These are phyloP conservation scores for Sphagnum contortum DNA, from an alignment of 225 moss, liverwort and hornwort species.

Conservation along the genomic window DNA sequence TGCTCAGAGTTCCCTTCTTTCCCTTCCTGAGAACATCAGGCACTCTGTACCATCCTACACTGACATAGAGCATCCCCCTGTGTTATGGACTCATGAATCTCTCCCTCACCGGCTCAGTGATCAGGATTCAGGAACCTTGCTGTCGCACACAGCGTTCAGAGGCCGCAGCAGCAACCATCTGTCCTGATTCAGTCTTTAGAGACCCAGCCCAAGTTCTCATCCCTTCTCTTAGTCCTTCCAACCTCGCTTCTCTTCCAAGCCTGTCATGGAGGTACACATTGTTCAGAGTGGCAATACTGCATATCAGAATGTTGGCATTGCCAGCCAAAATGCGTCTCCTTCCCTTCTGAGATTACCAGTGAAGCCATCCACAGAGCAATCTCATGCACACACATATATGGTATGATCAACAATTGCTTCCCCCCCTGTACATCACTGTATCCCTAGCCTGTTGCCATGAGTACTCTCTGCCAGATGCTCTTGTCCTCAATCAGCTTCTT, in stretches of 20 bases:
- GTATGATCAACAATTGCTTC: background rate
- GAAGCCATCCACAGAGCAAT: conserved; percentile 26
- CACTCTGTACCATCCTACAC: too few species aligned
- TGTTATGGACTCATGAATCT: too few species aligned
- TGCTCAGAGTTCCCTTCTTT: too few species aligned
- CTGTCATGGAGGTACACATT: conserved; percentile 13
- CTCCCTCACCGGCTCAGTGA: too few species aligned
- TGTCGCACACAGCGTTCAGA: too few species aligned
- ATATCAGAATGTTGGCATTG: background rate
- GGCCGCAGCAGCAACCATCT: too few species aligned
- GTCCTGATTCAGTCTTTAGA: conserved; percentile 8
- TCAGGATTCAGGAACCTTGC: too few species aligned
- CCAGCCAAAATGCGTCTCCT: conserved; percentile 2
- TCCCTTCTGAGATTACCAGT: conserved; percentile 27
- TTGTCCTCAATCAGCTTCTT: too few species aligned
- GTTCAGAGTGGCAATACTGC: too few species aligned
- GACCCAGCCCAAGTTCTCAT: conserved; percentile 13
- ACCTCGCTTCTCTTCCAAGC: conserved; percentile 21
- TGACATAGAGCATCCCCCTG: too few species aligned
- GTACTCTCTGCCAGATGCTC: background rate
- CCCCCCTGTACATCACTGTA: conserved; percentile 24
- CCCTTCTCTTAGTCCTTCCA: conserved; percentile 39
- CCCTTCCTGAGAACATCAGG: too few species aligned
- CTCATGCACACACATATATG: conserved; percentile 5
- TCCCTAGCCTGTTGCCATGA: conserved; percentile 9